phyloP scores from a whole-genome alignment of 108 stramenopile genomes.

The Skeletonema grethae region DNA sequence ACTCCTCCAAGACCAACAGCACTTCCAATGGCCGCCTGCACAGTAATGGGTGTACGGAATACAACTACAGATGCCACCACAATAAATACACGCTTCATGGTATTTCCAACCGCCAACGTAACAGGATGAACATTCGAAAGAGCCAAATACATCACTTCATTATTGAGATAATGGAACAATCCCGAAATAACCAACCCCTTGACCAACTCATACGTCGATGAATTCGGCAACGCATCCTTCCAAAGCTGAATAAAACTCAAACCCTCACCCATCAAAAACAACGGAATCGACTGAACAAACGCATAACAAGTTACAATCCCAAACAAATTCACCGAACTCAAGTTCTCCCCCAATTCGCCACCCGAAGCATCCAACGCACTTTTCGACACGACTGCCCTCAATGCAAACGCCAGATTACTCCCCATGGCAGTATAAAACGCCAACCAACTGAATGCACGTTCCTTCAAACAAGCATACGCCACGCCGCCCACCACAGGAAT shows the following conservation, averaged over 20 bases:
- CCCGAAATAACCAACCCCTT: slow-evolving; percentile 75
- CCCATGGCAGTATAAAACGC: slow-evolving; percentile 91
- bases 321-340: slow-evolving; percentile 90
- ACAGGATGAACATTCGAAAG: slow-evolving; percentile 91
- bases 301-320: slow-evolving; percentile 85
- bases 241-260: slow-evolving; percentile 56
- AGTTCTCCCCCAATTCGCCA: slow-evolving; percentile 57
- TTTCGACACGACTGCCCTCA: slow-evolving; percentile 90
- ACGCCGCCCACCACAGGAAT: slow-evolving; percentile 92
- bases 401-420: slow-evolving; percentile 90
- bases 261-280: slow-evolving; percentile 73
- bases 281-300: slow-evolving; percentile 76
- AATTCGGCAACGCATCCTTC: slow-evolving; percentile 40
- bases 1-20: slow-evolving; percentile 83
- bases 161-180: slow-evolving; percentile 93
- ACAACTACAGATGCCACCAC: slow-evolving; percentile 93
- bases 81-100: slow-evolving; percentile 96
- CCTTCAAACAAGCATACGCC: slow-evolving; percentile 87
- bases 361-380: slow-evolving; percentile 61
- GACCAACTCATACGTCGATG: slow-evolving; percentile 42
- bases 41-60: slow-evolving; percentile 85
- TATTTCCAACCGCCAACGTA: slow-evolving; percentile 95
- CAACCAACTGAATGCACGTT: slow-evolving; percentile 87
- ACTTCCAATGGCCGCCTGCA: slow-evolving; percentile 78
- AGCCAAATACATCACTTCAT: slow-evolving; percentile 96